phyloP scores from a whole-genome alignment of 2,329 filamentous ascomycete genomes.

The Zymoseptoria ardabiliae region DNA sequence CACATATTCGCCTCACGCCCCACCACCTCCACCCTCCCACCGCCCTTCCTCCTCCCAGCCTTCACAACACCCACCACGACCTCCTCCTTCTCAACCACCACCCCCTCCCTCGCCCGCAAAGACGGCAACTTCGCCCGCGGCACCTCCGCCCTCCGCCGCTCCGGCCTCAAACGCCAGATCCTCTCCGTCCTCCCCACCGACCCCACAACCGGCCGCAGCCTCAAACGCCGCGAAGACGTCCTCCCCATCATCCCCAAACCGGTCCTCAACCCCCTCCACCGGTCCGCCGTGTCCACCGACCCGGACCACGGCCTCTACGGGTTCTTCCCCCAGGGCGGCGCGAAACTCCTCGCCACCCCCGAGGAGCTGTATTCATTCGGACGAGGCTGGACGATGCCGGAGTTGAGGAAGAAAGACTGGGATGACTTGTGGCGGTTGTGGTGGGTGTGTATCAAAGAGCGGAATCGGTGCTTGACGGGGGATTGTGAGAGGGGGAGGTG shows the following conservation, averaged over 20 bases:
- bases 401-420: constrained; percentile 85
- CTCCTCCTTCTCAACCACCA: constrained; percentile 23
- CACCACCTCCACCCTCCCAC: constrained; percentile 21
- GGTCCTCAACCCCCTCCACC: constrained; percentile 51
- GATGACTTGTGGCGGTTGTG: constrained; percentile 86
- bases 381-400: constrained; percentile 74
- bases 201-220: neutral
- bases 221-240: constrained; percentile 54
- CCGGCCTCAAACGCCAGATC: constrained; percentile 54
- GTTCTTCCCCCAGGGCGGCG: constrained; percentile 72
- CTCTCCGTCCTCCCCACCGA: constrained; percentile 25
- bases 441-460: constrained; percentile 90
- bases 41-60: constrained; percentile 30
- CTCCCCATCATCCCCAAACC: constrained; percentile 61
- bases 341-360: constrained; percentile 63
- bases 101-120: constrained; percentile 33
- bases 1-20: constrained; percentile 9
- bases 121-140: constrained; percentile 77
- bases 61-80: constrained; percentile 19
- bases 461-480: constrained; percentile 80
- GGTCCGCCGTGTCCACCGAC: constrained; percentile 51
- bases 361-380: constrained; percentile 66
- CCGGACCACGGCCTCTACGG: constrained; percentile 82
- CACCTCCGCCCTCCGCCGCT: constrained; percentile 71
- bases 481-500: constrained; percentile 59